Conservation (phyloP, 768 basidiomycete genomes). For the Tubosaeta sp. region DNA sequence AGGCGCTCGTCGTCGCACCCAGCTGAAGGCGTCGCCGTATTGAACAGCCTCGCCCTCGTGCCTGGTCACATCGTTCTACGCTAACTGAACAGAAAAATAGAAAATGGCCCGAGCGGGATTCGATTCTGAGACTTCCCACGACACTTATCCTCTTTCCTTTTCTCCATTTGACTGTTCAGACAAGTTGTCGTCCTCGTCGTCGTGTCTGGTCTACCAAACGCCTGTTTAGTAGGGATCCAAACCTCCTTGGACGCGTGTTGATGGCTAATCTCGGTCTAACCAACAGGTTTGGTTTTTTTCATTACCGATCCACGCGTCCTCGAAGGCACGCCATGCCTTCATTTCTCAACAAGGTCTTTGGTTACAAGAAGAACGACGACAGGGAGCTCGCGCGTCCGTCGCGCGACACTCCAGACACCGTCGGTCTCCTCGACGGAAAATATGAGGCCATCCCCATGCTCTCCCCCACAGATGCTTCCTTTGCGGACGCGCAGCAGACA, state of each 20-base stretch:
- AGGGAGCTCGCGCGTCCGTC: slow-evolving; percentile 33
- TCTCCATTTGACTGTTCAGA: background rate
- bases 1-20: slow-evolving; percentile 14
- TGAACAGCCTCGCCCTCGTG: slow-evolving; percentile 26
- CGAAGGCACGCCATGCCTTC: slow-evolving; percentile 44
- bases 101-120: background rate
- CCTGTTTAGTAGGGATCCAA: background rate
- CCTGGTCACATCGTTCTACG: slow-evolving; percentile 11
- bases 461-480: slow-evolving; percentile 31
- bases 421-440: slow-evolving; percentile 65
- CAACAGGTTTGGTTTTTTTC: slow-evolving; percentile 1
- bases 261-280: slow-evolving; percentile 7
- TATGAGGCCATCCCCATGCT: slow-evolving; percentile 56
- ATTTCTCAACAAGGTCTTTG: slow-evolving; percentile 74
- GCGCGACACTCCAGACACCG: slow-evolving; percentile 35
- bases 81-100: background rate
- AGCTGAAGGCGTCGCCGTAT: background rate
- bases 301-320: background rate
- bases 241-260: background rate
- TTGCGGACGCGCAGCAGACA: slow-evolving; percentile 8
- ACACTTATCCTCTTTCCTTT: background rate
- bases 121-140: slow-evolving; percentile 14
- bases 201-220: background rate
- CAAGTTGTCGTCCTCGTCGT: background rate
- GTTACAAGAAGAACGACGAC: slow-evolving; percentile 64